Conservation (phyloP, 2,329 filamentous ascomycete genomes). For the Aciculosporium take region DNA sequence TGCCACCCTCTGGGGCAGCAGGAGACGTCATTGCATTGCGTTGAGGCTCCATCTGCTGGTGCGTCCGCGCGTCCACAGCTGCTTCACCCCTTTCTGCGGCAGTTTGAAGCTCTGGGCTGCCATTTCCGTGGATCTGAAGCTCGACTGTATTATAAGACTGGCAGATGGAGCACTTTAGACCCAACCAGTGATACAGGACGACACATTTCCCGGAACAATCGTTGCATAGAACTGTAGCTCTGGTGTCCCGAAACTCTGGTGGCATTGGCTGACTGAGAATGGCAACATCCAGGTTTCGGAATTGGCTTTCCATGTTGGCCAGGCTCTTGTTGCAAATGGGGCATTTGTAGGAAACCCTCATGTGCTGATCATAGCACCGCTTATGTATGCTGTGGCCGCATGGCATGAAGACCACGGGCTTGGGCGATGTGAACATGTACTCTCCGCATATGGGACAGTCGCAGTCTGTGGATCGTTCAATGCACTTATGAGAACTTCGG, state of each 20-base stretch:
- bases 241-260: conserved; percentile 60
- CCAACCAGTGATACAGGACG: conserved; percentile 86
- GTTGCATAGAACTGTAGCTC: conserved; percentile 80
- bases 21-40: conserved; percentile 1
- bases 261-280: conserved; percentile 91
- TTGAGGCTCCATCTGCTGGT: conserved; percentile 1
- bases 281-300: conserved; percentile 76
- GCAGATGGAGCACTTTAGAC: conserved; percentile 70
- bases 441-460: conserved; percentile 95
- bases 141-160: conserved; percentile 57
- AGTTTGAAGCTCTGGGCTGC: conserved; percentile 14
- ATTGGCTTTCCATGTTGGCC: conserved; percentile 94
- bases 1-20: background rate
- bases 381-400: conserved; percentile 95
- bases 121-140: conserved; percentile 41
- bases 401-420: conserved; percentile 80
- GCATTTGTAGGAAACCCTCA: conserved; percentile 84
- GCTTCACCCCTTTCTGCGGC: conserved; percentile 12
- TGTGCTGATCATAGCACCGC: conserved; percentile 75
- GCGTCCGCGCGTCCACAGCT: conserved; percentile 1
- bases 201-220: conserved; percentile 83
- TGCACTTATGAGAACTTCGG: conserved; percentile 76
- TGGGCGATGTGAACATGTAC: conserved; percentile 86
- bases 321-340: conserved; percentile 93
- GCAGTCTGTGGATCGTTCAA: conserved; percentile 86